A percentile compares a stretch with the other conserved stretches of the same genome.
Evolutionary conservation across 2,329 filamentous ascomycete species (phyloP).

Genomic region (Phaeosphaeria sp.): DNA sequence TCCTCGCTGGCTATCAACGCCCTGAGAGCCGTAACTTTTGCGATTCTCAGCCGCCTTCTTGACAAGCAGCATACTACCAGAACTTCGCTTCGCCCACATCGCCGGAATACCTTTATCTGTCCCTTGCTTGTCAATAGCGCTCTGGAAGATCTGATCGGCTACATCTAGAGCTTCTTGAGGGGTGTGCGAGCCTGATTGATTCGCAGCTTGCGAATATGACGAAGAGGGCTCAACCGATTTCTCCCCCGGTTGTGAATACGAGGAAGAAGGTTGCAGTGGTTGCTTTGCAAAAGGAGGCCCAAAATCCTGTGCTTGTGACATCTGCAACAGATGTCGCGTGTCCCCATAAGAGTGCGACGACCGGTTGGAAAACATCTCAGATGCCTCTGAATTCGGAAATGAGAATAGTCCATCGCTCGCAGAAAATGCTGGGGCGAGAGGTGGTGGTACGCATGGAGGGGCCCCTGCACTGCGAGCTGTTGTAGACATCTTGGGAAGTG

Average conservation of each 20-base stretch:
- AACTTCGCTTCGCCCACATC: conserved; percentile 41
- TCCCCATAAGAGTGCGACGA: conserved; percentile 46
- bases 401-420: conserved; percentile 16
- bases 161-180: conserved; percentile 37
- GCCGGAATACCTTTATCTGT: conserved; percentile 31
- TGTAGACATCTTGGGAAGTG: conserved; percentile 7
- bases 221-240: conserved; percentile 20
- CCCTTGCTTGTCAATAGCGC: conserved; percentile 10
- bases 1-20: background rate
- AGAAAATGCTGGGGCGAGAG: conserved; percentile 37
- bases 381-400: conserved; percentile 15
- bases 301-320: conserved; percentile 18
- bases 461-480: conserved; percentile 21
- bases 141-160: conserved; percentile 39
- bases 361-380: conserved; percentile 30
- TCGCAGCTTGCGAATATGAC: conserved; percentile 32
- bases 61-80: conserved; percentile 32
- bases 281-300: conserved; percentile 1
- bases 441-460: conserved; percentile 31
- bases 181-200: conserved; percentile 14
- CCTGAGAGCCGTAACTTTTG: conserved; percentile 3
- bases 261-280: conserved; percentile 28
- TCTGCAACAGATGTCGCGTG: conserved; percentile 38
- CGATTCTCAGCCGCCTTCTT: conserved; percentile 13
- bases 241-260: conserved; percentile 17